Conservation (phyloP, 176 grass and related monocot species). For the Hordeum marinum region DNA sequence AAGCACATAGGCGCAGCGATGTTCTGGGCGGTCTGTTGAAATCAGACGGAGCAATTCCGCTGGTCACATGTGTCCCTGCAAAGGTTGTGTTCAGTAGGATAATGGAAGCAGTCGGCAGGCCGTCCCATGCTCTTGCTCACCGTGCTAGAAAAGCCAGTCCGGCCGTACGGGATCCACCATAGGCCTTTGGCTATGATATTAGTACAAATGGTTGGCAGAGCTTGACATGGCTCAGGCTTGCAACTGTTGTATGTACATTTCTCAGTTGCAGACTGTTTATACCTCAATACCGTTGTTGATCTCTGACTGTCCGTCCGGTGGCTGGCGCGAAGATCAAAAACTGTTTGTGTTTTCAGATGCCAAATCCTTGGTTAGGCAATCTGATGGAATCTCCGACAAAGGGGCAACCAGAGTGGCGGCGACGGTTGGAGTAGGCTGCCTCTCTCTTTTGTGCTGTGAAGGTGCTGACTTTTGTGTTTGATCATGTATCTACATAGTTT, state of each 20-base stretch:
- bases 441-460: constrained; percentile 21
- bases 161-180: constrained; percentile 31
- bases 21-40: constrained; percentile 62
- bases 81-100: constrained; percentile 85
- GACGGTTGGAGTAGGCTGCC: constrained; percentile 17
- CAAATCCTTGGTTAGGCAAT: not conserved
- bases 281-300: constrained; percentile 37
- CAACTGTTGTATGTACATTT: constrained; percentile 34
- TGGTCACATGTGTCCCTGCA: constrained; percentile 68
- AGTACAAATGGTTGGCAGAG: not conserved
- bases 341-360: not conserved
- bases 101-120: constrained; percentile 67
- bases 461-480: constrained; percentile 38
- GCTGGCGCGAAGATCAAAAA: constrained; percentile 16
- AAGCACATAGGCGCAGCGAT: constrained; percentile 24
- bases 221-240: constrained; percentile 10
- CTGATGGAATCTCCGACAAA: constrained; percentile 16
- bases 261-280: constrained; percentile 25
- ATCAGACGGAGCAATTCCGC: constrained; percentile 43
- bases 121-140: constrained; percentile 33
- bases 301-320: constrained; percentile 39
- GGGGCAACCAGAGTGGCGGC: not conserved
- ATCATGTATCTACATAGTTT: constrained; percentile 18
- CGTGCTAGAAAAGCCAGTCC: constrained; percentile 39
- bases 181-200: constrained; percentile 3